phyloP scores from a whole-genome alignment of 2,329 filamentous ascomycete species.

The Ceratocystis eucalypticola region DNA sequence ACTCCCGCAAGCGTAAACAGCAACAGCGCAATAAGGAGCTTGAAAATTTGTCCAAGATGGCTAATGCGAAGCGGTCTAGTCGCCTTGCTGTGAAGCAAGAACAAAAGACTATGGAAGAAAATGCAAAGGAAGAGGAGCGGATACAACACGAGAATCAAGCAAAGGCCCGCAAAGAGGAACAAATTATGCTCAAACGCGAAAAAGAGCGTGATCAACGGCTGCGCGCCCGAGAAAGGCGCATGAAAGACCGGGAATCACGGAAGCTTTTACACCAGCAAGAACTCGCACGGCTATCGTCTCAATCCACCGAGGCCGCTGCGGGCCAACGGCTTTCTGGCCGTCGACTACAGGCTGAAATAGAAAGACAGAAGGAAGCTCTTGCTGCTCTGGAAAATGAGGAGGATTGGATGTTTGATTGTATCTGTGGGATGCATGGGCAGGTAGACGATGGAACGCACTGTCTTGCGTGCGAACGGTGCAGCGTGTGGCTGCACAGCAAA shows the following conservation, averaged over 20 bases:
- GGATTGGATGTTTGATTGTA: constrained; percentile 89
- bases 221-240: constrained; percentile 69
- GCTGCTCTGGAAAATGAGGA: constrained; percentile 62
- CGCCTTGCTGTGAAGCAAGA: constrained; percentile 51
- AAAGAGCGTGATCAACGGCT: constrained; percentile 66
- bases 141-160: constrained; percentile 42
- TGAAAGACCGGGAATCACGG: constrained; percentile 73
- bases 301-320: neutral
- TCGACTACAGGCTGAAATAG: constrained; percentile 61
- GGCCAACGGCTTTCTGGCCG: constrained; percentile 17
- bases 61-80: constrained; percentile 87
- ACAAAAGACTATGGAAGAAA: constrained; percentile 17
- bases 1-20: constrained; percentile 59
- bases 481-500: constrained; percentile 92
- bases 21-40: constrained; percentile 61
- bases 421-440: constrained; percentile 79
- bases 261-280: constrained; percentile 77
- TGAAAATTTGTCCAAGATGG: constrained; percentile 69
- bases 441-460: constrained; percentile 92
- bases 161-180: constrained; percentile 52
- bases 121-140: constrained; percentile 19
- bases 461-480: constrained; percentile 85
- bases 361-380: constrained; percentile 63
- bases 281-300: constrained; percentile 53
- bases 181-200: constrained; percentile 43